phyloP scores from a whole-genome alignment of 1,284 basidiomycete genomes.

The Paramarasmius palmivorus region DNA sequence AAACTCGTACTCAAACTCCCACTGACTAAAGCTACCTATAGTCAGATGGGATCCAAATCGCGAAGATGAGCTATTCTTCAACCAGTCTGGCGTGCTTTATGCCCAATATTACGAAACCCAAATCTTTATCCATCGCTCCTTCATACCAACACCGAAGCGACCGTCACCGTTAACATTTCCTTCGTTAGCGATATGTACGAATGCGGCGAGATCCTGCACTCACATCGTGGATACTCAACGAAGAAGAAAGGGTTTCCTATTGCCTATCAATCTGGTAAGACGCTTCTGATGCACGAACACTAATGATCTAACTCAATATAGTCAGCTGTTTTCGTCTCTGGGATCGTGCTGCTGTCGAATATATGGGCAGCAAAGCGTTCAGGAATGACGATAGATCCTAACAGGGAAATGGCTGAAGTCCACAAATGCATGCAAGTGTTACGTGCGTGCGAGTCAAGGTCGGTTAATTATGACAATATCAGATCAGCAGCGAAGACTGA shows the following conservation, averaged over 20 bases:
- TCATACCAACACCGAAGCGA: conserved; percentile 58
- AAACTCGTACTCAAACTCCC: neutral
- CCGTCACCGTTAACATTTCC: conserved; percentile 61
- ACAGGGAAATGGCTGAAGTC: conserved; percentile 70
- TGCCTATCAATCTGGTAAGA: neutral
- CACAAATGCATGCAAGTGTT: conserved; percentile 69
- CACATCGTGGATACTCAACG: conserved; percentile 64
- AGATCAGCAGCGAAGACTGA: neutral
- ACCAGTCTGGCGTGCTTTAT: conserved; percentile 1
- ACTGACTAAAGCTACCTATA: neutral
- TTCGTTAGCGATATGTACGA: conserved; percentile 81
- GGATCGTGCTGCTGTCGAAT: conserved; percentile 71
- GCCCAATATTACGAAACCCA: conserved; percentile 50
- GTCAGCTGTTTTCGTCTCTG: conserved; percentile 58
- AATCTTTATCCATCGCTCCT: conserved; percentile 79
- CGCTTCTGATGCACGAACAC: too few relatives aligned
- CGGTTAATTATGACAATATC: conserved; percentile 14
- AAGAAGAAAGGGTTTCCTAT: neutral
- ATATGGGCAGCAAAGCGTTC: conserved; percentile 77
- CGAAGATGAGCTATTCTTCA: neutral
- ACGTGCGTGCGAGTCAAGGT: conserved; percentile 51
- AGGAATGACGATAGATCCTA: conserved; percentile 53
- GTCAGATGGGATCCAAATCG: conserved; percentile 1
- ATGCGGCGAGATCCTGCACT: conserved; percentile 75
- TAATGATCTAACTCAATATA: conserved; percentile 17